A percentile compares a stretch with the other conserved stretches of the same genome.
These are phyloP conservation scores for Alternaria longipes DNA, from an alignment of 2,329 filamentous ascomycete genomes.

Conservation along the genomic window DNA sequence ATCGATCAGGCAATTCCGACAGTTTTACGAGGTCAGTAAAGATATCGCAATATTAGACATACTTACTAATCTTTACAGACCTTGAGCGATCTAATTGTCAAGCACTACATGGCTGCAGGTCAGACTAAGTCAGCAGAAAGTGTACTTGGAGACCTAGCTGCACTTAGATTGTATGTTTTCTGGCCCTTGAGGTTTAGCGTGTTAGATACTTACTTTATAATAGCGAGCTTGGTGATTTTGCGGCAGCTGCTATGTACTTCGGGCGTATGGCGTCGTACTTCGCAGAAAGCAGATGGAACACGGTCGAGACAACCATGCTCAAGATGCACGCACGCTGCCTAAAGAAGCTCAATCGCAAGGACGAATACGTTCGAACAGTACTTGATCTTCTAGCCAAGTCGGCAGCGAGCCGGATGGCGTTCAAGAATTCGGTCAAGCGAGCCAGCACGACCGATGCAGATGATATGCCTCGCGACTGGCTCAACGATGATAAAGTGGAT, in stretches of 20 bases:
- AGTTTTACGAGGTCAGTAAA: slow-evolving; percentile 51
- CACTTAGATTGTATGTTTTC: slow-evolving; percentile 72
- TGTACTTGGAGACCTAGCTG: slow-evolving; percentile 83
- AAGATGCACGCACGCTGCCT: slow-evolving; percentile 87
- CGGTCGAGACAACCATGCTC: slow-evolving; percentile 83
- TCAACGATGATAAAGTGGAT: slow-evolving; percentile 52
- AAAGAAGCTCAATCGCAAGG: slow-evolving; percentile 75
- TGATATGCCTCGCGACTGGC: slow-evolving; percentile 38
- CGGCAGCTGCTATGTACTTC: slow-evolving; percentile 79
- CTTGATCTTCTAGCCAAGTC: slow-evolving; percentile 78
- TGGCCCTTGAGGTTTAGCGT: background rate
- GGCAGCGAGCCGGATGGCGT: slow-evolving; percentile 51
- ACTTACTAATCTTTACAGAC: slow-evolving; percentile 67
- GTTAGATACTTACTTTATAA: slow-evolving; percentile 12
- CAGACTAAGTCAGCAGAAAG: slow-evolving; percentile 80
- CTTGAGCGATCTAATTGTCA: slow-evolving; percentile 84
- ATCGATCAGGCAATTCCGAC: slow-evolving; percentile 52
- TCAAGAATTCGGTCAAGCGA: slow-evolving; percentile 32
- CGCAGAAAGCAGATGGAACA: slow-evolving; percentile 78
- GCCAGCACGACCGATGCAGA: slow-evolving; percentile 16
- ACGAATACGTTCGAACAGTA: slow-evolving; percentile 80
- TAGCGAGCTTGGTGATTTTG: slow-evolving; percentile 73
- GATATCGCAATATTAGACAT: background rate
- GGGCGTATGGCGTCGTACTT: slow-evolving; percentile 77
- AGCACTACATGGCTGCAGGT: slow-evolving; percentile 82